Conservation (phyloP, 306 rosid species). For the Cucumis cinereus region DNA sequence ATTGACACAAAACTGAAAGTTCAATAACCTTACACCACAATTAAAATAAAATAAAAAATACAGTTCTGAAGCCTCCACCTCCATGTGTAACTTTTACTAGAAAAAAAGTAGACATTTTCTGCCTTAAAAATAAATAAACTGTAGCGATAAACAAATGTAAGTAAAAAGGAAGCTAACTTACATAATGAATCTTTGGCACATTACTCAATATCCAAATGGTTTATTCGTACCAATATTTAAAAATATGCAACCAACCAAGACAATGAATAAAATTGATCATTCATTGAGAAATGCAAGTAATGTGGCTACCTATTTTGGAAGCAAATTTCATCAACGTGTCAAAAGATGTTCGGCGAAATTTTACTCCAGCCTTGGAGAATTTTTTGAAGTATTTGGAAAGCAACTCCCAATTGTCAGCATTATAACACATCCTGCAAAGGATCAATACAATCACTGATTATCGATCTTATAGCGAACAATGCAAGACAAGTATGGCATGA, state of each 20-base stretch:
- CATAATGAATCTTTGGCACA: neutral
- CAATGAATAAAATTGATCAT: neutral
- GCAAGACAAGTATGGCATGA: neutral
- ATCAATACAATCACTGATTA: constrained; percentile 13
- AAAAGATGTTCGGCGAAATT: constrained; percentile 59
- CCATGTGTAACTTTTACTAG: neutral
- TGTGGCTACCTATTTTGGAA: constrained; percentile 49
- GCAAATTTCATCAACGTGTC: constrained; percentile 67
- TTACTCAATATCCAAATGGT: neutral
- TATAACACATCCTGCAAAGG: constrained; percentile 70
- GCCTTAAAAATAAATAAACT: neutral
- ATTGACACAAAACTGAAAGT: too few relatives aligned
- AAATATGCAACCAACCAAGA: neutral
- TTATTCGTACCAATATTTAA: neutral
- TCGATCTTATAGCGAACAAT: constrained; percentile 14
- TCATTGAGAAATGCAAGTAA: neutral
- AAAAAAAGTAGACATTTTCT: neutral
- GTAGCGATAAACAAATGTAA: neutral
- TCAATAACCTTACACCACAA: neutral
- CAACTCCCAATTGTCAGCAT: constrained; percentile 56
- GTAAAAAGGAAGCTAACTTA: neutral
- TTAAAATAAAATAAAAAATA: neutral
- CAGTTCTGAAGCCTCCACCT: neutral
- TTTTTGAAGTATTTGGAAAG: constrained; percentile 54
- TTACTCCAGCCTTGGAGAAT: constrained; percentile 66